phyloP scores from a whole-genome alignment of 257 asterid genomes.

The Fraxinus excelsior region DNA sequence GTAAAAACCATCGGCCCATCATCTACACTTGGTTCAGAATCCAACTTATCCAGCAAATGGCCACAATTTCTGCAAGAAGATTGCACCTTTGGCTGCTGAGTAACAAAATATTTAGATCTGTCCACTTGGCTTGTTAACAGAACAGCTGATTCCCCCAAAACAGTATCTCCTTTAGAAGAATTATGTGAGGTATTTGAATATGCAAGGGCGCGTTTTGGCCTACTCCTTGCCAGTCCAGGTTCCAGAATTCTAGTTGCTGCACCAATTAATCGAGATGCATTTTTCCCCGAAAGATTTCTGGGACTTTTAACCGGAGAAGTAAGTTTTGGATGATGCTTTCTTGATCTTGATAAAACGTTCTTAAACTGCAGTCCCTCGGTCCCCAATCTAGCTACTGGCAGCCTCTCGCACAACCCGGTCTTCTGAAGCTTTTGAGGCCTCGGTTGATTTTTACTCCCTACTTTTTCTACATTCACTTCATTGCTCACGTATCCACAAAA shows the following conservation, averaged over 20 bases:
- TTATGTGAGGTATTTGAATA: slow-evolving; percentile 33
- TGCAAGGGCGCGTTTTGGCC: slow-evolving; percentile 59
- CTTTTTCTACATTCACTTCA: slow-evolving; percentile 44
- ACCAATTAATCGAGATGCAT: slow-evolving; percentile 69
- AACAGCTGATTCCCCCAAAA: slow-evolving; percentile 32
- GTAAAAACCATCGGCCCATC: slow-evolving; percentile 32
- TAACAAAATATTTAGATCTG: slow-evolving; percentile 26
- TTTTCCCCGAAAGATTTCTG: slow-evolving; percentile 53
- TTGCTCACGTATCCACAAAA: slow-evolving; percentile 27
- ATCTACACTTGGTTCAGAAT: slow-evolving; percentile 24
- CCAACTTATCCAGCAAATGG: slow-evolving; percentile 34
- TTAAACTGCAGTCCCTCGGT: slow-evolving; percentile 63
- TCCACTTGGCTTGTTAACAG: slow-evolving; percentile 29
- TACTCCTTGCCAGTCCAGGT: slow-evolving; percentile 69
- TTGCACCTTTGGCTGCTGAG: slow-evolving; percentile 32
- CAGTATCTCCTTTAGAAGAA: slow-evolving; percentile 26
- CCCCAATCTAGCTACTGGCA: slow-evolving; percentile 53
- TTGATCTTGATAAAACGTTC: slow-evolving; percentile 60
- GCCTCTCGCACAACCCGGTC: slow-evolving; percentile 56
- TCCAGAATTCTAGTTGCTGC: slow-evolving; percentile 86
- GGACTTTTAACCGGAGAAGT: slow-evolving; percentile 76
- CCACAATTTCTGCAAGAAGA: slow-evolving; percentile 65
- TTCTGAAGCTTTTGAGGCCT: slow-evolving; percentile 93
- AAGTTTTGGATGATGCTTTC: slow-evolving; percentile 65
- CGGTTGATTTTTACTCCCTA: slow-evolving; percentile 50